Conservation (phyloP, 129 eudicot genomes). For the Centaurea solstitialis region DNA sequence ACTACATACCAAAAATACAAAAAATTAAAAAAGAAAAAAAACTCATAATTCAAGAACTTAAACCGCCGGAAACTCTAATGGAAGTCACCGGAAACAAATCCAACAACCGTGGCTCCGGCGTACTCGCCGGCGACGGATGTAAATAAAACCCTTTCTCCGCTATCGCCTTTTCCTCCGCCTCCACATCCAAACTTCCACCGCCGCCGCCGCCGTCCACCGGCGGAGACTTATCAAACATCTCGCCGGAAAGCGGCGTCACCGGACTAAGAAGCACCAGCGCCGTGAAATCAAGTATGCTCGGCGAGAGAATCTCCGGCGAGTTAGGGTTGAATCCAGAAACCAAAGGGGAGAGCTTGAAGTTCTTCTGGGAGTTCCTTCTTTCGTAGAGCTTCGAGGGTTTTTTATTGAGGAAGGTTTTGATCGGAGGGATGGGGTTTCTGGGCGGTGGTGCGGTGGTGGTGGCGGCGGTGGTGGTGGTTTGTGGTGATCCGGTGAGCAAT, state of each 20-base stretch:
- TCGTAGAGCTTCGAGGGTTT: constrained; percentile 80
- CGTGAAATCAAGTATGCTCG: constrained; percentile 74
- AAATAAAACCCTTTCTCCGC: constrained; percentile 67
- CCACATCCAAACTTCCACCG: constrained; percentile 28
- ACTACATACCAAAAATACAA: background rate
- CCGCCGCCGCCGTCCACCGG: constrained; percentile 11
- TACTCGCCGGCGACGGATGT: constrained; percentile 76
- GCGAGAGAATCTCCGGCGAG: constrained; percentile 59
- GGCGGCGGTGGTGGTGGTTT: constrained; percentile 42
- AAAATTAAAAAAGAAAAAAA: constrained; percentile 20
- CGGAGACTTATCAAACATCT: constrained; percentile 70
- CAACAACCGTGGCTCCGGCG: constrained; percentile 62
- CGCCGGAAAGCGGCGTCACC: constrained; percentile 80
- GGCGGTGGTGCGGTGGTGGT: constrained; percentile 17
- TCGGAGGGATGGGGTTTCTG: constrained; percentile 58
- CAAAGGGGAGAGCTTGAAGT: constrained; percentile 65
- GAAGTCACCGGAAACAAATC: constrained; percentile 82
- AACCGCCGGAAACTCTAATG: constrained; percentile 49
- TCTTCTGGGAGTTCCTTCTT: constrained; percentile 60
- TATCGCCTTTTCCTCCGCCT: constrained; percentile 70
- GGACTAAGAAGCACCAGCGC: constrained; percentile 72
- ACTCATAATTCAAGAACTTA: constrained; percentile 35
- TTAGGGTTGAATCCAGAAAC: constrained; percentile 41
- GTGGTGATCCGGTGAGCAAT: constrained; percentile 86
- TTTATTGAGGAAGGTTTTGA: constrained; percentile 47